Evolutionary conservation across 2,329 filamentous ascomycete species (phyloP), one percentile per base, ranked within the genome.

Genomic region (Sporothrix mexicana): DNA sequence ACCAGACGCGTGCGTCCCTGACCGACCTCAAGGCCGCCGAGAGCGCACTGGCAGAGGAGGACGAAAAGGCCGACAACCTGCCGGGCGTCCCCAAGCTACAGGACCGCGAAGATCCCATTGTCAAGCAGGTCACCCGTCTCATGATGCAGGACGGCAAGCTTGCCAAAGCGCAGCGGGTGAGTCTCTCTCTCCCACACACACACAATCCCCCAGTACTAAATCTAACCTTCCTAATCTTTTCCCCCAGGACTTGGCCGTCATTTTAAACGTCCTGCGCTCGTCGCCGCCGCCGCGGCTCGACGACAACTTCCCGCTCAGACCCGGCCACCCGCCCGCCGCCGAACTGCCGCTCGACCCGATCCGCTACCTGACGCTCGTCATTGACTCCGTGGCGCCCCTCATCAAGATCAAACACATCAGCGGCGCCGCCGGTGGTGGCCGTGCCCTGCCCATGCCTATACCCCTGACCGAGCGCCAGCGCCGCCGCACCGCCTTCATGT

Each of bases 101-200:
- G 82, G 86, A 93, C 80, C 90, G 96, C 78, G 97, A 98, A 80
- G 92, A 98, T 79, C 90, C 93, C 1, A 87, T 98, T 8, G 85
- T 98, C 66, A 86, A 92, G 76, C 96, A 98, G 84, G 87, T 98
- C 77, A 97, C 94, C 20, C 95, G 94, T 80, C 86, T 97, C 77
- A 83, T 99, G 75, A 99, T 98, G 95, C 86, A 87, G 78, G 89
- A 98, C 82, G 96, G 96, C 77, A 97, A 98, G 85, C 89, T 97
- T 80, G 92, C 92, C 79, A 88, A 89, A 81, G 96, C 96, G n/a
- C 94, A 99, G 82, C 90, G 91, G 84, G 94, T 97, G 86, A 73
- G 88, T 80, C 7, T 20, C 51, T 66, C 62, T 13, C 80, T 74
- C 74, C 76, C 73, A 43, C 20, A 15, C n/a, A 25, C 4, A 12